Conservation (phyloP, 2,329 filamentous ascomycete species). For the Berkeleyomyces rouxiae region DNA sequence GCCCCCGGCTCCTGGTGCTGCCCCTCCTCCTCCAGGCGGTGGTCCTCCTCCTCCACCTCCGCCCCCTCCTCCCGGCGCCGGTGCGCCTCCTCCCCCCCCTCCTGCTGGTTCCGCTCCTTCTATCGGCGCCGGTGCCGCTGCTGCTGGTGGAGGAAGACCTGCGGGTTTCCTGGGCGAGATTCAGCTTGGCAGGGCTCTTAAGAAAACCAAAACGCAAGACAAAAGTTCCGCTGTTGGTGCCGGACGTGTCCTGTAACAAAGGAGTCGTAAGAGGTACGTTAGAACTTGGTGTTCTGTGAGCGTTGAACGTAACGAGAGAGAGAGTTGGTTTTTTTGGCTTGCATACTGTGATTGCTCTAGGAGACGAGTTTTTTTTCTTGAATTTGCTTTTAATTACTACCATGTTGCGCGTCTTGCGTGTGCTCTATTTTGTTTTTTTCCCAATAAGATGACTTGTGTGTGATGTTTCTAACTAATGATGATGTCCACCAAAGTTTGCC, state of each 20-base stretch:
- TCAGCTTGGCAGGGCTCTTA: constrained; percentile 58
- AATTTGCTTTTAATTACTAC: constrained; percentile 12
- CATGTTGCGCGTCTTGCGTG: not conserved
- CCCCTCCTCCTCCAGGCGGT: constrained; percentile 18
- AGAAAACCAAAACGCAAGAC: constrained; percentile 82
- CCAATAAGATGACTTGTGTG: not conserved
- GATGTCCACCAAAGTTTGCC: not conserved
- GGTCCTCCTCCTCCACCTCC: constrained; percentile 22
- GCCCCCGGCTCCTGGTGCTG: constrained; percentile 24
- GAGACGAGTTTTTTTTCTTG: constrained; percentile 14
- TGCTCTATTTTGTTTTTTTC: not conserved
- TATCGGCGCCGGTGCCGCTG: constrained; percentile 19
- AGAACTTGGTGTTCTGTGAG: not conserved
- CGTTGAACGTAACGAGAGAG: not conserved
- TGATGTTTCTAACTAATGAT: no score
- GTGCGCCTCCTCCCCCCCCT: constrained; percentile 19
- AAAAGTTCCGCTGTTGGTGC: constrained; percentile 55
- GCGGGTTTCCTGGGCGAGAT: constrained; percentile 66
- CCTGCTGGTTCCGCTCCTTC: constrained; percentile 17
- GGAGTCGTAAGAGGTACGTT: not conserved
- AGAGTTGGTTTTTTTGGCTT: not conserved
- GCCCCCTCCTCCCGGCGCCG: constrained; percentile 19
- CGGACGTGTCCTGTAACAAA: constrained; percentile 50
- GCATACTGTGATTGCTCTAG: not conserved
- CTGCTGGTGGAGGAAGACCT: constrained; percentile 31